Percentiles rank a stretch among this genome's conserved stretches.
Evolutionary conservation across 495 filamentous ascomycete species (phyloP).

Genomic region (Neurospora sp.): DNA sequence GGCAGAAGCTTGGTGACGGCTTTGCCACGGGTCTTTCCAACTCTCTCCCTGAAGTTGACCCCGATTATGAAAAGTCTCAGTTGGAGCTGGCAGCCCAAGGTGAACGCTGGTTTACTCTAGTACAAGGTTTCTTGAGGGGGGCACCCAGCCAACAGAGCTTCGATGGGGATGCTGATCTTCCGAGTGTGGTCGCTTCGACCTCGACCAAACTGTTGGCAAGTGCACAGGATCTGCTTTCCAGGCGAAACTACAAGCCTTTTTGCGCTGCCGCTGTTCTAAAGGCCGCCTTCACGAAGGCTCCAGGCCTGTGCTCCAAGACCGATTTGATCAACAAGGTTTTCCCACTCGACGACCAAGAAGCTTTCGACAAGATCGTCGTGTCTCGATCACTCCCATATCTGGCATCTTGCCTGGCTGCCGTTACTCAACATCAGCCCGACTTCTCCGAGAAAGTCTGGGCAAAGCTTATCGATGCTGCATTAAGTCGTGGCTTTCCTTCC

Average conservation of each 20-base stretch:
- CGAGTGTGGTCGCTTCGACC: background rate
- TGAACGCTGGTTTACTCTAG: conserved; percentile 51
- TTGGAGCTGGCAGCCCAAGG: conserved; percentile 49
- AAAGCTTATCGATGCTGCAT: conserved; percentile 20
- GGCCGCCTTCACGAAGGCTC: conserved; percentile 27
- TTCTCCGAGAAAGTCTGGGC: conserved; percentile 26
- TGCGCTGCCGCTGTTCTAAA: conserved; percentile 58
- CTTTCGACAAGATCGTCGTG: conserved; percentile 17
- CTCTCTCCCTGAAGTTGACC: conserved; percentile 69
- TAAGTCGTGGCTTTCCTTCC: conserved; percentile 11
- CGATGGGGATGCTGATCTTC: background rate
- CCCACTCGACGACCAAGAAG: conserved; percentile 6
- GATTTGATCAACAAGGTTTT: conserved; percentile 10
- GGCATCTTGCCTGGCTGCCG: conserved; percentile 24
- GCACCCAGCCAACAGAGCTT: background rate
- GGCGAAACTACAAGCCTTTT: conserved; percentile 72
- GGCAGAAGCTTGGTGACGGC: conserved; percentile 42
- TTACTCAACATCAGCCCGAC: conserved; percentile 26
- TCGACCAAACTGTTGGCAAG: conserved; percentile 23
- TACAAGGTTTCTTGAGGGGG: conserved; percentile 28
- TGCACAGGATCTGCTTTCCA: conserved; percentile 22
- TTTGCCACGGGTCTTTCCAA: conserved; percentile 53
- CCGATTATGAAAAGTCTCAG: conserved; percentile 63
- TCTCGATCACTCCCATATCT: conserved; percentile 27
- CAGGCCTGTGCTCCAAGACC: conserved; percentile 10